Percentiles rank a stretch among this genome's conserved stretches.
phyloP scores from a whole-genome alignment of 2,329 filamentous ascomycete genomes.

The Elsinoe fawcettii region DNA sequence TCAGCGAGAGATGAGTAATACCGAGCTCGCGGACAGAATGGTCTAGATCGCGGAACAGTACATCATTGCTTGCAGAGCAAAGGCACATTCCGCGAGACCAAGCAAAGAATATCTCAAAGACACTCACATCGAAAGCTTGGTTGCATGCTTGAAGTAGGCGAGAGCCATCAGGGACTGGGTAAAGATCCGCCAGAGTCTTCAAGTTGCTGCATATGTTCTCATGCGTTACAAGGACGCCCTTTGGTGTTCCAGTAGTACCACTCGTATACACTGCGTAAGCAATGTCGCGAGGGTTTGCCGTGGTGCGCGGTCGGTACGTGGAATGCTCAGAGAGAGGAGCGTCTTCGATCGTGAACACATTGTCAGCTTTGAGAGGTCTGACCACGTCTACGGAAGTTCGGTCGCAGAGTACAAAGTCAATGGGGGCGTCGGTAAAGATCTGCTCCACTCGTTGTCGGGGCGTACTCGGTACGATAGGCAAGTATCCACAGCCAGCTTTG shows the following conservation, averaged over 20 bases:
- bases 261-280: conserved; percentile 79
- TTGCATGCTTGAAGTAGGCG: conserved; percentile 76
- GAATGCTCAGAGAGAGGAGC: conserved; percentile 29
- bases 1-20: conserved; percentile 76
- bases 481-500: conserved; percentile 68
- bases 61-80: conserved; percentile 66
- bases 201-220: conserved; percentile 70
- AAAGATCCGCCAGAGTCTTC: conserved; percentile 56
- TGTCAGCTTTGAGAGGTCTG: conserved; percentile 14
- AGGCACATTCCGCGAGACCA: conserved; percentile 73
- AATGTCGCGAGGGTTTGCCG: conserved; percentile 43
- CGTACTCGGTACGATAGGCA: conserved; percentile 70
- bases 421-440: conserved; percentile 55
- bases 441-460: conserved; percentile 52
- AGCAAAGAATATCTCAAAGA: conserved; percentile 84
- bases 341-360: conserved; percentile 26
- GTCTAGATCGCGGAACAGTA: conserved; percentile 66
- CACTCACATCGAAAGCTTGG: conserved; percentile 77
- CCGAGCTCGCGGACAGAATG: conserved; percentile 53
- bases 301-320: conserved; percentile 33
- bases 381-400: conserved; percentile 16
- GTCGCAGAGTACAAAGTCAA: conserved; percentile 42
- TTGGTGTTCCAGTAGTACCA: conserved; percentile 71
- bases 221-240: conserved; percentile 72
- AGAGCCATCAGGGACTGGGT: conserved; percentile 49